These are phyloP conservation scores for Tuber calosporum DNA, from an alignment of 495 filamentous ascomycete genomes.

Conservation along the genomic window DNA sequence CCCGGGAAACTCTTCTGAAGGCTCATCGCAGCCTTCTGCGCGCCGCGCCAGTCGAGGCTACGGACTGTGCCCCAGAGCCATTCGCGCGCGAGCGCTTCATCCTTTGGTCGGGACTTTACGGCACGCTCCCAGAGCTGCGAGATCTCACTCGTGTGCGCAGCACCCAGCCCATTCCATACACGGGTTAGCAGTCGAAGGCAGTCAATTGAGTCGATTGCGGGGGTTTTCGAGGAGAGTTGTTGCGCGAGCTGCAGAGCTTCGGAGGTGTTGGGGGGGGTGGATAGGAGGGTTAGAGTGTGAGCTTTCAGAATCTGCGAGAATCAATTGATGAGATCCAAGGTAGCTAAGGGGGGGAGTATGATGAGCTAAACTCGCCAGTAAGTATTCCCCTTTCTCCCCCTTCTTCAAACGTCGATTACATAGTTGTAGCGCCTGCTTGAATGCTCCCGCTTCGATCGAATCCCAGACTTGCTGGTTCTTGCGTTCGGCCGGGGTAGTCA, in stretches of 20 bases:
- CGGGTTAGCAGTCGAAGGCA: slow-evolving; percentile 42
- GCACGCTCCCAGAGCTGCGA: slow-evolving; percentile 52
- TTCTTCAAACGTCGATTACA: slow-evolving; percentile 58
- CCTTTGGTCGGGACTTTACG: slow-evolving; percentile 49
- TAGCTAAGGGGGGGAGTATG: slow-evolving; percentile 2
- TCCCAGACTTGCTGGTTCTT: slow-evolving; percentile 56
- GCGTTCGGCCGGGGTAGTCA: slow-evolving; percentile 43
- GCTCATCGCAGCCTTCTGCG: slow-evolving; percentile 57
- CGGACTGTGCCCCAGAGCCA: slow-evolving; percentile 52
- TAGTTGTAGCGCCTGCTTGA: slow-evolving; percentile 55
- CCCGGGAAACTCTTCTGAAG: slow-evolving; percentile 55
- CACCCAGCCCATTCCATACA: slow-evolving; percentile 35
- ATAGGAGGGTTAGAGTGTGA: slow-evolving; percentile 47
- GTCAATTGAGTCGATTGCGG: slow-evolving; percentile 50
- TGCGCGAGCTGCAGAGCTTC: slow-evolving; percentile 41
- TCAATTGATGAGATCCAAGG: slow-evolving; percentile 13
- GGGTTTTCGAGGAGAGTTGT: slow-evolving; percentile 43
- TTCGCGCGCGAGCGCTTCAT: slow-evolving; percentile 49
- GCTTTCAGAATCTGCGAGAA: slow-evolving; percentile 50
- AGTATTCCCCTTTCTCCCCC: slow-evolving; percentile 49
- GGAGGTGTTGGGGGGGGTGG: slow-evolving; percentile 44
- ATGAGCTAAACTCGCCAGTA: slow-evolving; percentile 25
- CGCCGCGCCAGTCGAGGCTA: slow-evolving; percentile 51
- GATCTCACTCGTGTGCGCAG: slow-evolving; percentile 35
- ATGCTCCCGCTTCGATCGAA: slow-evolving; percentile 52